Evolutionary conservation across 345 rosid genomes (phyloP).

Genomic region (Melastoma malabathricum): DNA sequence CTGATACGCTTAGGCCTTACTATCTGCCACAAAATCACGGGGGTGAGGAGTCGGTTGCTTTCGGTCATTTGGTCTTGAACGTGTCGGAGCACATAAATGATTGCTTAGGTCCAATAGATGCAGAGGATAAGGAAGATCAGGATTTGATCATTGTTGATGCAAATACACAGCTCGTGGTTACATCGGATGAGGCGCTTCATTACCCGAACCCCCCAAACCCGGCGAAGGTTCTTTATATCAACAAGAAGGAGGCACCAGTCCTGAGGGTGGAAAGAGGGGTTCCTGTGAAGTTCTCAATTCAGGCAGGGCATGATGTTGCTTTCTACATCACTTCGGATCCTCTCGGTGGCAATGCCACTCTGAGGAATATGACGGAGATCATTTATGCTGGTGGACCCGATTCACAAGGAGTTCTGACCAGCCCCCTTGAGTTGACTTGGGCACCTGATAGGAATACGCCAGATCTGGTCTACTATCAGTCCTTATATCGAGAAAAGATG

Average conservation of each 20-base stretch:
- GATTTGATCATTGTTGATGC: conserved; percentile 48
- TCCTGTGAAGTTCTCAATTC: conserved; percentile 43
- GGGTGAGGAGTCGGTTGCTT: conserved; percentile 24
- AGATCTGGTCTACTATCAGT: conserved; percentile 78
- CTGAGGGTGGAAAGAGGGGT: conserved; percentile 74
- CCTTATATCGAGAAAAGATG: conserved; percentile 71
- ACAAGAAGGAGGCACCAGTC: conserved; percentile 61
- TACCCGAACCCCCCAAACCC: conserved; percentile 64
- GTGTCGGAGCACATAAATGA: conserved; percentile 30
- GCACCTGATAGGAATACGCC: conserved; percentile 87
- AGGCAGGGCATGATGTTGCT: conserved; percentile 71
- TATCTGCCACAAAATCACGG: conserved; percentile 92
- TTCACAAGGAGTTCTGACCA: conserved; percentile 70
- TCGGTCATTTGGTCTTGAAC: conserved; percentile 40
- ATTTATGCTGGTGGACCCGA: conserved; percentile 85
- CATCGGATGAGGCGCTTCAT: conserved; percentile 29
- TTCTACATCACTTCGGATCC: conserved; percentile 70
- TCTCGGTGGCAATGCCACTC: conserved; percentile 86
- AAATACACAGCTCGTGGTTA: conserved; percentile 40
- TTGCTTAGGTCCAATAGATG: conserved; percentile 58
- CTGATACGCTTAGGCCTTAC: conserved; percentile 57
- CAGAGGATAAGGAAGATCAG: conserved; percentile 58
- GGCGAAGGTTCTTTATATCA: conserved; percentile 45
- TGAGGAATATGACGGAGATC: conserved; percentile 59
- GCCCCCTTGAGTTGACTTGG: conserved; percentile 74